Base-by-base conservation (phyloP, 495 filamentous ascomycete species). In the Sordaria brevicollis region DNA sequence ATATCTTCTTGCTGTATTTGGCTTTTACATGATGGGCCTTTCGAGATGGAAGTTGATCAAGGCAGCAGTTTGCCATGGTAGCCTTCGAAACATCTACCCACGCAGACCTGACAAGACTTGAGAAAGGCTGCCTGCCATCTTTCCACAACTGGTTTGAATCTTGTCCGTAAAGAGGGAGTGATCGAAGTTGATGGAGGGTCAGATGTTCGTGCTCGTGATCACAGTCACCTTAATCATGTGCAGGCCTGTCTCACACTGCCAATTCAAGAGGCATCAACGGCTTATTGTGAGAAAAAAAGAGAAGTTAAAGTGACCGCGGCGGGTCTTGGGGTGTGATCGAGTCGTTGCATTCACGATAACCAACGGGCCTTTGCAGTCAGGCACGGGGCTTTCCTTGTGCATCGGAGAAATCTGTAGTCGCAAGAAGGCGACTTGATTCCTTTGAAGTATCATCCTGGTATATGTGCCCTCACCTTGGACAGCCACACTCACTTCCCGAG, bases 181-280 rank as follows among this genome's bases (percentile, higher is more conserved):
- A 17, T 57, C n/a, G n/a, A n/a, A n/a, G 5, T 57, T 57, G 25
- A 57, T 17, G 25, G 49, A 31, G 25, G 49, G 49, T 62, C 49
- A 62, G 49, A 62, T 62, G 49, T 13, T 62, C 25, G 49, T 31
- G 25, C 49, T 57, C 49, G 49, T 62, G 49, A 62, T 62, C 25
- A 57, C 49, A 17, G 49, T 57, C 25, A 31, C 49, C 37, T 69
- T 67, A 70, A 74, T 72, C 74, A 75, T 74, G 74, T 74, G 74
- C 69, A 68, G 15, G 36, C 67, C 25, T 76, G 74, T 76, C 74
- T 74, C 70, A 76, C 71, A 49, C 29, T 33, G 19, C 38, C 35
- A 33, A 25, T 19, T 41, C 15, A 21, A n/a, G 25, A 62, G 49
- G 29, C 31, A 25, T 34, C 21, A 4, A 35, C 6, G 19, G 35